Evolutionary conservation across 768 basidiomycete genomes (phyloP).

Genomic region (Dacryopinax primogenitus): DNA sequence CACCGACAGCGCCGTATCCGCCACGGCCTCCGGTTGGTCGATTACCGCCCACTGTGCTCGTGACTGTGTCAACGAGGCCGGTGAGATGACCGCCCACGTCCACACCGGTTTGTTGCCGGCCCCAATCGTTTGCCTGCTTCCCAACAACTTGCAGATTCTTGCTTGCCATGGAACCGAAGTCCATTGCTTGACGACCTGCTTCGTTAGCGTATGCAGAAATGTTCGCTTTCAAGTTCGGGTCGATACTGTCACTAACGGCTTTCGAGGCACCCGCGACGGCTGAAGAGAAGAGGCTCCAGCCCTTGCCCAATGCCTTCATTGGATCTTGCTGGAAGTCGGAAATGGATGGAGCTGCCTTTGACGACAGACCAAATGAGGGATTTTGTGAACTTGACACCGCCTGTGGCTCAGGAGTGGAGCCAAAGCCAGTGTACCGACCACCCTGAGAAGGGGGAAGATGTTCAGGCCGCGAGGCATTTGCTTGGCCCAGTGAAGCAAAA

Average conservation of each 20-base stretch:
- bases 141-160: conserved; percentile 16
- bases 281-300: conserved; percentile 89
- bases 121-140: conserved; percentile 57
- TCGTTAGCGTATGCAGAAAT: conserved; percentile 44
- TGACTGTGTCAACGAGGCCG: conserved; percentile 52
- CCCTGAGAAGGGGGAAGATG: conserved; percentile 87
- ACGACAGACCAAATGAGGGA: conserved; percentile 62
- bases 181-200: conserved; percentile 50
- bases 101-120: conserved; percentile 62
- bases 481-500: conserved; percentile 68
- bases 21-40: conserved; percentile 32
- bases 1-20: conserved; percentile 36
- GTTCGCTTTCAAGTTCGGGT: conserved; percentile 65
- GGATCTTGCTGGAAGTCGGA: conserved; percentile 80
- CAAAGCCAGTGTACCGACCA: conserved; percentile 87
- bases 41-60: conserved; percentile 42
- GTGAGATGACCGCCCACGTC: conserved; percentile 72
- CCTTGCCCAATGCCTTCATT: conserved; percentile 71
- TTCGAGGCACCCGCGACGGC: conserved; percentile 68
- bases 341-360: conserved; percentile 64
- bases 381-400: conserved; percentile 36
- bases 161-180: conserved; percentile 35
- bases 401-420: conserved; percentile 57
- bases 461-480: conserved; percentile 64
- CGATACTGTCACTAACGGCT: conserved; percentile 63